phyloP scores from a whole-genome alignment of 1,284 basidiomycete genomes.

The Cryptococcus deneoformans region DNA sequence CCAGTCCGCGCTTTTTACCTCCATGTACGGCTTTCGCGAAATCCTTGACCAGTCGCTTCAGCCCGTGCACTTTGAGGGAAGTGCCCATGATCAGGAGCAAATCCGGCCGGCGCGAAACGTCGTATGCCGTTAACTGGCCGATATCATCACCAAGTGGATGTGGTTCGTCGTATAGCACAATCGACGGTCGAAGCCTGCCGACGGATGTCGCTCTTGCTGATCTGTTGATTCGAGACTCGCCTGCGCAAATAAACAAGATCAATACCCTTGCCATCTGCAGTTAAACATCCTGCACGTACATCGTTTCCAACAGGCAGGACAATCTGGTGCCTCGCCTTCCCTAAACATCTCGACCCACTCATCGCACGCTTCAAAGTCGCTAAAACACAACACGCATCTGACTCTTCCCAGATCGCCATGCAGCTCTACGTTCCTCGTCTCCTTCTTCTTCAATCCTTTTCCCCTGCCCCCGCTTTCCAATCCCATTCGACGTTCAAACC shows the following conservation, averaged over 20 bases:
- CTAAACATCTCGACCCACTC: slow-evolving; percentile 64
- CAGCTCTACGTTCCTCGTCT: slow-evolving; percentile 81
- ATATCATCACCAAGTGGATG: slow-evolving; percentile 86
- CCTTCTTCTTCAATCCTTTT: slow-evolving; percentile 57
- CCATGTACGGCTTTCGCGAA: slow-evolving; percentile 78
- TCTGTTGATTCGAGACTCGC: slow-evolving; percentile 69
- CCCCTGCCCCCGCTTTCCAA: slow-evolving; percentile 62
- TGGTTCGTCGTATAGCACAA: slow-evolving; percentile 85
- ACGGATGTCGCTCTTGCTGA: slow-evolving; percentile 72
- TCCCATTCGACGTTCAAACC: slow-evolving; percentile 78
- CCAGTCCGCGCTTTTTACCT: slow-evolving; percentile 55
- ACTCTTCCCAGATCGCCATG: slow-evolving; percentile 88
- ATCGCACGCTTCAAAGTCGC: slow-evolving; percentile 64
- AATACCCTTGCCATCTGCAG: background rate
- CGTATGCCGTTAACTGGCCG: slow-evolving; percentile 67
- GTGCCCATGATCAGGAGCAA: slow-evolving; percentile 95
- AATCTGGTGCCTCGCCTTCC: slow-evolving; percentile 68
- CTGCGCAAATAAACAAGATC: slow-evolving; percentile 48
- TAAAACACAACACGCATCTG: slow-evolving; percentile 75
- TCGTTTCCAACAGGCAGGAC: slow-evolving; percentile 72
- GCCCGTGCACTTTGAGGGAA: slow-evolving; percentile 86
- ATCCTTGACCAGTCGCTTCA: slow-evolving; percentile 89
- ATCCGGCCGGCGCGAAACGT: slow-evolving; percentile 75
- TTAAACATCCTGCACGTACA: slow-evolving; percentile 58
- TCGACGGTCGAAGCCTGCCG: slow-evolving; percentile 77